phyloP scores from a whole-genome alignment of 2,329 filamentous ascomycete species.

The Colletotrichum graminicola region DNA sequence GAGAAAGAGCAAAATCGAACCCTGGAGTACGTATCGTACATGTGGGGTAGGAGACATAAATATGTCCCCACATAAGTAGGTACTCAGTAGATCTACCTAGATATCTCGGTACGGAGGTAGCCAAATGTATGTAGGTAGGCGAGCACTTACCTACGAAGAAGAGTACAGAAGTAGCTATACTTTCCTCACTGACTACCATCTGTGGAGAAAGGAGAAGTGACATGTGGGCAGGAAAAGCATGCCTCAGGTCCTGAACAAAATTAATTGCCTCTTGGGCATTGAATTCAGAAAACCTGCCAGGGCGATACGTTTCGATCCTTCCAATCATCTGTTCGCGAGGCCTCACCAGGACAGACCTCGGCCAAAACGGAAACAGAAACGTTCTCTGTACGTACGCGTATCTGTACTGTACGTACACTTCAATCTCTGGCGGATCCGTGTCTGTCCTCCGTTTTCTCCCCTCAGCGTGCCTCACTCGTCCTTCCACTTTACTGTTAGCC shows the following conservation, averaged over 20 bases:
- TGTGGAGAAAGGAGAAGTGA: conserved; percentile 28
- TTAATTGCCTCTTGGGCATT: conserved; percentile 3
- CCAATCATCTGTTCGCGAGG: not conserved
- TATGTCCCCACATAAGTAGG: no score
- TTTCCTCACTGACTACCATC: not conserved
- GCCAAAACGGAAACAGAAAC: conserved; percentile 18
- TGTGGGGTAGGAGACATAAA: no score
- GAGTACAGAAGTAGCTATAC: no score
- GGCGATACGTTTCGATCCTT: no score
- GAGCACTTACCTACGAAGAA: no score
- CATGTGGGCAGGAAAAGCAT: conserved; percentile 30
- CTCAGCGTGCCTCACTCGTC: not conserved
- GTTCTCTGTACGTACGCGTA: conserved; percentile 7
- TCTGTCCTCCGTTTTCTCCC: conserved; percentile 9
- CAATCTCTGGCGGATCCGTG: not conserved
- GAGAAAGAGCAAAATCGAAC: not conserved
- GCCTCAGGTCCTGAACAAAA: conserved; percentile 6
- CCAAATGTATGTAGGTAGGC: no score
- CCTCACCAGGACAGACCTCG: not conserved
- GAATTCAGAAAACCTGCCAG: no score
- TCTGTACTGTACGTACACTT: not conserved
- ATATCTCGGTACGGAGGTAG: no score
- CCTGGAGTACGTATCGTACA: not conserved
- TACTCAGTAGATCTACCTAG: no score
- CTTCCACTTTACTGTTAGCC: not conserved